Percentiles rank a stretch among this genome's conserved stretches.
Evolutionary conservation across 768 basidiomycete genomes (phyloP).

Genomic region (Termitomyces sp.): DNA sequence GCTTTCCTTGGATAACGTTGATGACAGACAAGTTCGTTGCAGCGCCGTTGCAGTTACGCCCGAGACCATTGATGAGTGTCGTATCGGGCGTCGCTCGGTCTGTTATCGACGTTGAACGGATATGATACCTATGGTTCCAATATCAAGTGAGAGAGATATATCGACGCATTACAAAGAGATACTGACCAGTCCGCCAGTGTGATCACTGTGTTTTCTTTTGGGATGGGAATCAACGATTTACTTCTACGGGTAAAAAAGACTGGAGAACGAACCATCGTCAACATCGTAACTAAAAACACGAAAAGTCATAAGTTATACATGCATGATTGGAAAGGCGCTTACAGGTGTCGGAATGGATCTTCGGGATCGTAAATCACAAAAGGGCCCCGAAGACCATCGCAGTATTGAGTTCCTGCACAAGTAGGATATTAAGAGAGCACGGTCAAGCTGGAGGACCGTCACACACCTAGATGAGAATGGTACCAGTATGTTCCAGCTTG

Average conservation of each 20-base stretch:
- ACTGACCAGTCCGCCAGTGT: background rate
- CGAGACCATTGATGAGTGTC: constrained; percentile 3
- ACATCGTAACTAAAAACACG: background rate
- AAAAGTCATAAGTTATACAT: background rate
- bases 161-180: background rate
- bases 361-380: background rate
- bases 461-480: constrained; percentile 3
- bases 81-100: constrained; percentile 7
- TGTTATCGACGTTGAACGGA: background rate
- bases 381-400: constrained; percentile 3
- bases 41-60: background rate
- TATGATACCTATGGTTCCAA: background rate
- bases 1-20: constrained; percentile 24
- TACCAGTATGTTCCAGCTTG: constrained; percentile 5
- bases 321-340: background rate
- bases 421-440: background rate
- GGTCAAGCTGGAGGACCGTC: background rate
- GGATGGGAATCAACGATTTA: background rate
- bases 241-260: background rate
- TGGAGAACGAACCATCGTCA: background rate
- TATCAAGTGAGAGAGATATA: background rate
- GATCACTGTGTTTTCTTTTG: background rate
- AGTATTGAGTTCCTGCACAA: background rate
- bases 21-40: constrained; percentile 26
- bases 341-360: background rate